Evolutionary conservation across 768 basidiomycete genomes (phyloP), one percentile per base, ranked within the genome.

Genomic region (Chalciporus sphaerocephalus): DNA sequence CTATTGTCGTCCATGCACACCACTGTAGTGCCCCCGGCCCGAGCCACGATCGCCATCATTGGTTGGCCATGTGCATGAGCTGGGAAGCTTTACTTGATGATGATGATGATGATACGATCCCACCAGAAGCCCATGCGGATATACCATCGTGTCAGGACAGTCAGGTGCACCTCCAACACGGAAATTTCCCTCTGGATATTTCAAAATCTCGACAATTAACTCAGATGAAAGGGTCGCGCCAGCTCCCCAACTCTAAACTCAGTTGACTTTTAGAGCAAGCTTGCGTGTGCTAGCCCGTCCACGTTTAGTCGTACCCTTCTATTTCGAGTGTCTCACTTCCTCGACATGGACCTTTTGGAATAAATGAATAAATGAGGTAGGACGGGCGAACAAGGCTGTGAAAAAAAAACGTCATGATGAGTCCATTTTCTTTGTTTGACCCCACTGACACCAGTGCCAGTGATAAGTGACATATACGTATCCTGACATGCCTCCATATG

Each of bases 1-100:
- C 48, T 52, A 57, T 52, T 57, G 55, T 60, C 59, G 36, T 55
- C 49, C 58, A n/a, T n/a, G n/a, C n/a, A n/a, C n/a, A 63, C 44
- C 40, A 51, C 55, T 51, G 36, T 41, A 43, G 55, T 63, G 52
- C 61, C 54, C 28, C 47, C 47, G 17, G 35, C 17, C 42, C 40
- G 38, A 38, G 30, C 46, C 33, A 38, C 32, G 39, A 12, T 34
- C 45, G 30, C 8, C 46, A 44, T 44, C 48, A 42, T 41, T 45
- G 33, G 36, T 13, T 47, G 50, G 41, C 13, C n/a, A n/a, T n/a
- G n/a, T n/a, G n/a, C n/a, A n/a, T n/a, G n/a, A 11, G 5, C 24
- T 32, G 30, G 13, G 38, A 39, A 25, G 16, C 38, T 16, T 24
- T n/a, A 34, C 24, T 41, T 54, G n/a, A n/a, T n/a, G n/a, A n/a